phyloP scores from a whole-genome alignment of 441 rosid genomes.

The Breynia disticha region DNA sequence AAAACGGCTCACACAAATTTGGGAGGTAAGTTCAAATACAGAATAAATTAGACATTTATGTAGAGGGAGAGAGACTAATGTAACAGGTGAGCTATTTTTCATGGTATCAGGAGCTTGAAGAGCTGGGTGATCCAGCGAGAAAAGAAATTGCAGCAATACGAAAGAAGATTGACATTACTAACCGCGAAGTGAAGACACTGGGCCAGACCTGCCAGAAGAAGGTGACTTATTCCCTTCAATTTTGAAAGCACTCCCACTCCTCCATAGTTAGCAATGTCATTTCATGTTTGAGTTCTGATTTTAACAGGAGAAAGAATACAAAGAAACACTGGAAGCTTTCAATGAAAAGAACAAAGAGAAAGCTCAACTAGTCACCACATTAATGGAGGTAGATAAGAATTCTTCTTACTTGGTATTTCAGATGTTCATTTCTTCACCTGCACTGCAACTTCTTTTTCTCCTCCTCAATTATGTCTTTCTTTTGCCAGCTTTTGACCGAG shows the following conservation, averaged over 20 bases:
- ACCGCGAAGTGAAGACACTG: constrained; percentile 59
- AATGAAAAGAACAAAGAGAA: constrained; percentile 66
- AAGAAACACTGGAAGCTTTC: constrained; percentile 58
- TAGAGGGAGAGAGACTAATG: neutral
- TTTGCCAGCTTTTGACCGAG: constrained; percentile 36
- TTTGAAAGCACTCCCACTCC: too few species aligned
- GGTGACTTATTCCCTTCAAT: constrained; percentile 23
- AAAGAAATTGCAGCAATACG: constrained; percentile 67
- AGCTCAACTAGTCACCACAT: constrained; percentile 41
- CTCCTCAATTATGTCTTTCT: too few species aligned
- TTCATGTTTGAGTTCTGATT: too few species aligned
- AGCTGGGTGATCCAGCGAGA: constrained; percentile 63
- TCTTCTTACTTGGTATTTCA: too few species aligned
- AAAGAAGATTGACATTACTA: constrained; percentile 58
- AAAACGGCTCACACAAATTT: constrained; percentile 49
- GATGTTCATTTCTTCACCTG: too few species aligned
- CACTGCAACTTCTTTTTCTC: too few species aligned
- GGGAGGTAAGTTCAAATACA: constrained; percentile 43
- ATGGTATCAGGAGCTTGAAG: constrained; percentile 51
- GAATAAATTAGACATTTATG: neutral
- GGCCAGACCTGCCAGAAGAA: constrained; percentile 80
- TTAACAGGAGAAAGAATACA: constrained; percentile 39
- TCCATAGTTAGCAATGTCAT: too few species aligned
- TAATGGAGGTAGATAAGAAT: constrained; percentile 40
- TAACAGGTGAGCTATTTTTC: neutral